Evolutionary conservation across 1,139 yeast species (phyloP).

Genomic region (Kurtzmaniella quercitrusa): DNA sequence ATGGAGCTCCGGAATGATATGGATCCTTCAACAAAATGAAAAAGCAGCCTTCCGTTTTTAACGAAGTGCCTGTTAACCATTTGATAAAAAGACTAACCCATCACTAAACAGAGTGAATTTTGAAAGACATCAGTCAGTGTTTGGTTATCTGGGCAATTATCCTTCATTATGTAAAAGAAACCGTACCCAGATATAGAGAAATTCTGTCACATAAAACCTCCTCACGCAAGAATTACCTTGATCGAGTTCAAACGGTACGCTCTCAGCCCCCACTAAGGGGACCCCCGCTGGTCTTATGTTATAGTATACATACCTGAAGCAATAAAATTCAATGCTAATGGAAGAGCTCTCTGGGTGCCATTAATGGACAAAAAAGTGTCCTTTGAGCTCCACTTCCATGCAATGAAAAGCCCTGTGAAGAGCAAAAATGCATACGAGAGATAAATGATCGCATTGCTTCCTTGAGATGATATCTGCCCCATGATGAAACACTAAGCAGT

Average conservation of each 20-base stretch:
- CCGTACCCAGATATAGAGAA: too few species aligned
- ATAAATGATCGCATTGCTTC: conserved; percentile 71
- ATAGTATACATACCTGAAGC: conserved; percentile 73
- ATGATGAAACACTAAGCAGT: conserved; percentile 8
- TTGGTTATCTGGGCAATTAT: too few species aligned
- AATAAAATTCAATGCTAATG: conserved; percentile 77
- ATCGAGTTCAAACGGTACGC: conserved; percentile 77
- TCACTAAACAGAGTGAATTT: too few species aligned
- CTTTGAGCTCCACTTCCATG: conserved; percentile 45
- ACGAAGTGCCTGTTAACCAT: too few species aligned
- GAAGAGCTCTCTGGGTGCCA: conserved; percentile 77
- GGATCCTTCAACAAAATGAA: too few species aligned
- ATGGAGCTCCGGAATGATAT: not conserved
- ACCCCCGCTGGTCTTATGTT: conserved; percentile 48
- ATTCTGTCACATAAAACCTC: conserved; percentile 29
- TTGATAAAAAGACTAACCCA: too few species aligned
- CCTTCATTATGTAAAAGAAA: too few species aligned
- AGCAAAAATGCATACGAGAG: conserved; percentile 66
- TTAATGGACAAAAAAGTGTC: conserved; percentile 67
- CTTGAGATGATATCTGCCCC: conserved; percentile 36
- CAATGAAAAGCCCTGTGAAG: conserved; percentile 54
- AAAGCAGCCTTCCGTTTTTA: too few species aligned
- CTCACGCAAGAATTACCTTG: conserved; percentile 91
- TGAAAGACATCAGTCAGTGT: too few species aligned
- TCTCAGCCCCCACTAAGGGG: conserved; percentile 54